phyloP scores from a whole-genome alignment of 1,139 yeast species.

The Pichia cactophila region DNA sequence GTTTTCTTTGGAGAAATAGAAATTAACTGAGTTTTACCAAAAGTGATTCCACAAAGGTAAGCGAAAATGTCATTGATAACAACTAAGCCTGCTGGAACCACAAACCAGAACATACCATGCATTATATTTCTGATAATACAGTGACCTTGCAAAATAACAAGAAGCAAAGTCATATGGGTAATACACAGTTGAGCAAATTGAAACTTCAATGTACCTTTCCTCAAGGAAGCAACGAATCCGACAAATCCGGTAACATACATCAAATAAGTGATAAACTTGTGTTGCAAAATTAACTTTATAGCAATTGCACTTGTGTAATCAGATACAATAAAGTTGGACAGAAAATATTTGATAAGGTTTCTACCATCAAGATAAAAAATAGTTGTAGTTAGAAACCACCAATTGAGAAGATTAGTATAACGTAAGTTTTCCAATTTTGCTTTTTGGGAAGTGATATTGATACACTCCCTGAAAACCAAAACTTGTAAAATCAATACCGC shows the following conservation, averaged over 20 bases:
- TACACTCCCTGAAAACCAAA: slow-evolving; percentile 84
- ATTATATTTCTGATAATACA: slow-evolving; percentile 84
- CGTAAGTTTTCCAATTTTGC: slow-evolving; percentile 75
- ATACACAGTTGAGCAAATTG: slow-evolving; percentile 92
- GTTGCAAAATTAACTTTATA: slow-evolving; percentile 45
- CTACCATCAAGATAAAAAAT: slow-evolving; percentile 87
- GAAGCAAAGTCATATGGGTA: slow-evolving; percentile 86
- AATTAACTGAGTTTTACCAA: slow-evolving; percentile 88
- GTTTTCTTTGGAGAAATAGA: slow-evolving; percentile 96
- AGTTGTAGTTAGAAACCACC: slow-evolving; percentile 80
- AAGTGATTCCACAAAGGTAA: slow-evolving; percentile 91
- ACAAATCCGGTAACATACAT: slow-evolving; percentile 84
- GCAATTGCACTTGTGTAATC: slow-evolving; percentile 36
- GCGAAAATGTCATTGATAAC: slow-evolving; percentile 95
- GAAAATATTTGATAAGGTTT: slow-evolving; percentile 59
- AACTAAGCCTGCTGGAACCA: slow-evolving; percentile 85
- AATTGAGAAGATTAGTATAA: slow-evolving; percentile 75
- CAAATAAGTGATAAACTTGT: slow-evolving; percentile 76
- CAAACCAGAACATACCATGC: slow-evolving; percentile 90
- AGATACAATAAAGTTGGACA: slow-evolving; percentile 37
- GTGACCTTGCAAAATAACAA: slow-evolving; percentile 92
- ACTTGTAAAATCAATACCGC: slow-evolving; percentile 70
- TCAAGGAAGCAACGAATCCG: slow-evolving; percentile 80
- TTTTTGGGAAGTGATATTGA: slow-evolving; percentile 76
- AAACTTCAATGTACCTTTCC: slow-evolving; percentile 81